Base-by-base conservation (phyloP, 2,329 filamentous ascomycete species). In the Aspergillus ibericus region DNA sequence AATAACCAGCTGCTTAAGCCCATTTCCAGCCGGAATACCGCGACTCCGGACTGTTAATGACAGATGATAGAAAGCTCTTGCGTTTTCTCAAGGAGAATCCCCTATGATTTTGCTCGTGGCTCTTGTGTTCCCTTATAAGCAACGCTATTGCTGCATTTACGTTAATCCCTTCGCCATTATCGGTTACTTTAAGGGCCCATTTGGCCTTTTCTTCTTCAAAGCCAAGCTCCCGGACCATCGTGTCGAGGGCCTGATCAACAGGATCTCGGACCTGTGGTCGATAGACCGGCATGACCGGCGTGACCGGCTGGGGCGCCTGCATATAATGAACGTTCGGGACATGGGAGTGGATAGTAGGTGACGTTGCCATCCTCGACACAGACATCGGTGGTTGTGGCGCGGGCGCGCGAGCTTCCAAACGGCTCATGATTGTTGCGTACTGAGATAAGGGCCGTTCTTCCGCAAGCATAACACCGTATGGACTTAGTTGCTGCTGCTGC, bases 161-260 rank as follows among this genome's bases (percentile, higher is more conserved):
- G 57, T 86, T 76, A 61, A 88, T 73, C 0, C 83, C 83, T 62
- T 85, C 82, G 0, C 85, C 85, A 13, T 79, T 80, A 68, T 88
- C 85, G 5, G 85, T 88, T 64, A 82, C 79, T 40, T 81, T 79
- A 16, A 88, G 72, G 16, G 85, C 85, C 65, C 81, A 80, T 58
- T 81, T 80, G 7, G 84, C 85, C 61, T 85, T 78, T 16, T 79
- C 78, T 15, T 80, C 74, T 7, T 78, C 78, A 63, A 88, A 88
- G 0, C 85, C 85, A 70, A 88, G 83, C 35, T 85, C 81, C 5
- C 72, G 63, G 10, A 86, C 82, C 56, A 88, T 82, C 42, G 80
- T 76, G 48, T 78, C 74, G 16, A 88, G 80, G 0, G 85, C 85
- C 47, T 78, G 77, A 49, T 86, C 84, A 13, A 82, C 81, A 0